Evolutionary conservation across 495 filamentous ascomycete species (phyloP).

Genomic region (Durotheca rogersii): DNA sequence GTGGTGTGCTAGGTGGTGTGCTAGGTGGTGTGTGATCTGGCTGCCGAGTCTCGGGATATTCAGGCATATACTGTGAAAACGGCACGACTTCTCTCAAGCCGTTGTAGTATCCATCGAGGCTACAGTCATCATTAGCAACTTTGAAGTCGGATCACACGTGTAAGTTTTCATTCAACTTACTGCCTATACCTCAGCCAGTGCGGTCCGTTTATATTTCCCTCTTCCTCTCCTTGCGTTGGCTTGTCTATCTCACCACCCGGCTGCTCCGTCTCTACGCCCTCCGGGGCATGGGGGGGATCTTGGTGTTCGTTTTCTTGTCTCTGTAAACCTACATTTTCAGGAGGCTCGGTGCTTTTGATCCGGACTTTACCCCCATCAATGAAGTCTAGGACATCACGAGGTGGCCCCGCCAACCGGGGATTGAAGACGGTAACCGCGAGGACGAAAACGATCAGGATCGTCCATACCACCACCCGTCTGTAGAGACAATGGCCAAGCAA

Average conservation of each 20-base stretch:
- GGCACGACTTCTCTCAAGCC: conserved; percentile 69
- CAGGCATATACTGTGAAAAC: conserved; percentile 63
- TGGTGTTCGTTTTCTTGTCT: conserved; percentile 13
- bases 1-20: too few relatives aligned
- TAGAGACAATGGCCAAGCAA: conserved; percentile 45
- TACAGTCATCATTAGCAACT: conserved; percentile 23
- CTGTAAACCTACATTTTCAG: conserved; percentile 12
- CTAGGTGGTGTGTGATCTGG: conserved; percentile 32
- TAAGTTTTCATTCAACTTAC: conserved; percentile 33
- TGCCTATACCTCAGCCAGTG: conserved; percentile 46
- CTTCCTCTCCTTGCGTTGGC: conserved; percentile 2
- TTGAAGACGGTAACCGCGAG: conserved; percentile 34
- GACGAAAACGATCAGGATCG: conserved; percentile 31
- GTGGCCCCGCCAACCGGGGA: conserved; percentile 15
- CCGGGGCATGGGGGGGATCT: conserved; percentile 4
- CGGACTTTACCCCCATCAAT: conserved; percentile 26
- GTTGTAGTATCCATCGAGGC: conserved; percentile 74
- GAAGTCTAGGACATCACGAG: conserved; percentile 34
- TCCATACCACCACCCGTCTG: conserved; percentile 47
- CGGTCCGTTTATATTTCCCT: conserved; percentile 25
- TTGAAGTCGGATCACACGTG: neutral
- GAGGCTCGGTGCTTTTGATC: neutral
- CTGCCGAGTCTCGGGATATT: conserved; percentile 61
- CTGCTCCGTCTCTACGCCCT: conserved; percentile 6
- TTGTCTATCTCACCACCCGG: neutral